Conservation (phyloP, 1,284 basidiomycete genomes). For the Ceratobasidium sp. region DNA sequence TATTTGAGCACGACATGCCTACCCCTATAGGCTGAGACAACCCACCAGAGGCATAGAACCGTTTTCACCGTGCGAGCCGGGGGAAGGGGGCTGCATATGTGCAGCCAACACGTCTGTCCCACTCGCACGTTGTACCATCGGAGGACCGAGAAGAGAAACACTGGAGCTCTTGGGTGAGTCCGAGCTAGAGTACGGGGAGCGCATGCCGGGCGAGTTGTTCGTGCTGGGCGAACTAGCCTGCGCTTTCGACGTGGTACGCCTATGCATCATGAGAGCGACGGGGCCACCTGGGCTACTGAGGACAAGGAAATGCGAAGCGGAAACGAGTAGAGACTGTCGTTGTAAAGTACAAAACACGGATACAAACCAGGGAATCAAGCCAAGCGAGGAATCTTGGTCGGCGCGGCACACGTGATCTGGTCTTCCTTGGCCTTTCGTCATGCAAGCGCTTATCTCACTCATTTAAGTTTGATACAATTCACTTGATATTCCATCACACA, state of each 20-base stretch:
- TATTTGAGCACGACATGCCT: neutral
- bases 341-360: constrained; percentile 28
- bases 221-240: neutral
- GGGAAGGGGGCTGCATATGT: constrained; percentile 33
- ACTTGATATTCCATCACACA: constrained; percentile 23
- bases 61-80: neutral
- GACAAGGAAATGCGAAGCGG: neutral
- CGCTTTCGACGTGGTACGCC: constrained; percentile 17
- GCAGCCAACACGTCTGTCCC: constrained; percentile 16
- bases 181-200: constrained; percentile 20
- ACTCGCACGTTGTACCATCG: constrained; percentile 9
- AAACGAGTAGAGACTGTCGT: constrained; percentile 22
- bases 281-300: constrained; percentile 29
- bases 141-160: constrained; percentile 26
- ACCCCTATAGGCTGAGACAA: neutral
- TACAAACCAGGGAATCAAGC: constrained; percentile 8
- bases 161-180: constrained; percentile 29
- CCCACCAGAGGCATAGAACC: constrained; percentile 37
- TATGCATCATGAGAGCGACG: constrained; percentile 11
- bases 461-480: constrained; percentile 24
- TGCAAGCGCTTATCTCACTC: neutral
- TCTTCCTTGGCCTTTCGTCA: neutral
- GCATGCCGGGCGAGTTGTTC: constrained; percentile 6
- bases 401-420: constrained; percentile 22
- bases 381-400: neutral